Evolutionary conservation across 108 stramenopile species (phyloP).

Genomic region (Discostella stelligeroides): DNA sequence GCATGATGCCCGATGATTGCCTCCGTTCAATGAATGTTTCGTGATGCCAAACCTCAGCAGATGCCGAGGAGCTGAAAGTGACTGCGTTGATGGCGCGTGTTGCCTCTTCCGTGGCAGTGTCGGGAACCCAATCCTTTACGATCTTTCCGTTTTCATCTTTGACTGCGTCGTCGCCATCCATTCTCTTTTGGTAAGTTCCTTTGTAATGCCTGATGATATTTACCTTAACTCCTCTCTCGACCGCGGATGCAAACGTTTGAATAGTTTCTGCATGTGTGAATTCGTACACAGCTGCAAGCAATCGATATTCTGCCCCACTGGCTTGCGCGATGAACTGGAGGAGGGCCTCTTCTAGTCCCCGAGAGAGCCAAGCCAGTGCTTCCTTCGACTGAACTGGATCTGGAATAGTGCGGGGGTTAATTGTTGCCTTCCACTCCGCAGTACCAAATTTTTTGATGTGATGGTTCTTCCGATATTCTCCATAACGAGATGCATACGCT

Average conservation of each 20-base stretch:
- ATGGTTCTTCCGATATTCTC: conserved; percentile 33
- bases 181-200: conserved; percentile 20
- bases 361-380: conserved; percentile 43
- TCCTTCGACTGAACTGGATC: conserved; percentile 33
- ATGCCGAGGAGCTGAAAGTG: conserved; percentile 26
- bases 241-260: conserved; percentile 37
- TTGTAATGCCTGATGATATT: conserved; percentile 48
- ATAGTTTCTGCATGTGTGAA: conserved; percentile 43
- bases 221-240: conserved; percentile 44
- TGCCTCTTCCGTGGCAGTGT: conserved; percentile 25
- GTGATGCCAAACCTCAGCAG: conserved; percentile 39
- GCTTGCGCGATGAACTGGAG: conserved; percentile 40
- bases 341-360: conserved; percentile 44
- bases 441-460: conserved; percentile 18
- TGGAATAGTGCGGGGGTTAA: conserved; percentile 43
- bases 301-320: conserved; percentile 17
- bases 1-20: conserved; percentile 44
- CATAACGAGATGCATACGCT: conserved; percentile 36
- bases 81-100: conserved; percentile 30
- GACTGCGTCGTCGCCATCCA: conserved; percentile 20
- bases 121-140: conserved; percentile 44
- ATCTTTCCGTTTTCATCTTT: conserved; percentile 37
- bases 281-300: conserved; percentile 39
- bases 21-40: conserved; percentile 47
- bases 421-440: conserved; percentile 20